phyloP scores from a whole-genome alignment of 495 filamentous ascomycete genomes.

The Pseudotulostoma volvatum region DNA sequence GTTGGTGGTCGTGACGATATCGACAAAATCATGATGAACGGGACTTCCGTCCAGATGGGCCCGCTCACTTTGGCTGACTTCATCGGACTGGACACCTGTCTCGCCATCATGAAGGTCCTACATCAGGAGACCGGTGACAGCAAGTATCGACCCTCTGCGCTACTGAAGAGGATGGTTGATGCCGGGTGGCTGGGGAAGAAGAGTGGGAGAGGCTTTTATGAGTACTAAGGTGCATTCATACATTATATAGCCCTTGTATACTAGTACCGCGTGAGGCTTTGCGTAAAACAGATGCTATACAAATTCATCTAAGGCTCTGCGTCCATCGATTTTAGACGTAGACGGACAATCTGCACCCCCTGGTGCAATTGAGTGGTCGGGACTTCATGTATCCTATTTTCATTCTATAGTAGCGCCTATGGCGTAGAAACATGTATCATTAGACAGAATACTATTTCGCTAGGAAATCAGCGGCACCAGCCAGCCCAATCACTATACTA shows the following conservation, averaged over 20 bases:
- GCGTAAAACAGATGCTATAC: too few relatives aligned
- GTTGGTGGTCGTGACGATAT: conserved; percentile 79
- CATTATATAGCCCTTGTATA: background rate
- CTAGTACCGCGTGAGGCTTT: too few relatives aligned
- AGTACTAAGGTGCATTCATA: conserved; percentile 35
- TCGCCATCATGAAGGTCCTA: conserved; percentile 94
- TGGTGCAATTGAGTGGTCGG: too few relatives aligned
- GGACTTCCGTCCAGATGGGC: conserved; percentile 97
- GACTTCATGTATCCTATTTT: too few relatives aligned
- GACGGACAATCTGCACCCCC: too few relatives aligned
- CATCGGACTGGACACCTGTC: conserved; percentile 90
- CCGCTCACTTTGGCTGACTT: conserved; percentile 90
- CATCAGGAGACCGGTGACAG: conserved; percentile 83
- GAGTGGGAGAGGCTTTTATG: conserved; percentile 90
- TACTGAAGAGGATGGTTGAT: conserved; percentile 89
- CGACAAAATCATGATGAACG: conserved; percentile 97
- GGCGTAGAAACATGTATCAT: too few relatives aligned
- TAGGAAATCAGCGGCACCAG: too few relatives aligned
- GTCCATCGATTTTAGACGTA: too few relatives aligned
- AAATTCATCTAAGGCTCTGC: too few relatives aligned
- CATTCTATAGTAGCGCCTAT: too few relatives aligned
- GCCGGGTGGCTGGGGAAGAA: conserved; percentile 98
- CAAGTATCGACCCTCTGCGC: conserved; percentile 79
- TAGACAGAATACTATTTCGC: too few relatives aligned
- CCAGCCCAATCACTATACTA: too few relatives aligned